These are phyloP conservation scores for Ophiobolus disseminans DNA, from an alignment of 2,329 filamentous ascomycete species.

Conservation along the genomic window DNA sequence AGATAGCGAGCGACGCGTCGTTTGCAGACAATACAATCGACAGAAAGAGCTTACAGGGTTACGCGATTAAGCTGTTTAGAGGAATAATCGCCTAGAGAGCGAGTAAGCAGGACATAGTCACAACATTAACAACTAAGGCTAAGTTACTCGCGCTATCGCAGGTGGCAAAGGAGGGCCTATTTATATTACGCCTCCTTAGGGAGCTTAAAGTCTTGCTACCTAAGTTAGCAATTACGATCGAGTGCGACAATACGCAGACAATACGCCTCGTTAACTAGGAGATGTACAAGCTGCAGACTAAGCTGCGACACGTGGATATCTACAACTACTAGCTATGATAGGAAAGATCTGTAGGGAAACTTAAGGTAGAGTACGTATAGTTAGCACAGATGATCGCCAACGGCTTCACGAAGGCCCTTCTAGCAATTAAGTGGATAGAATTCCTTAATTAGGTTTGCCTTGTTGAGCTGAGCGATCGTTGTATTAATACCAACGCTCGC, in stretches of 20 bases:
- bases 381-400: constrained; percentile 2
- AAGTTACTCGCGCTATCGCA: constrained; percentile 9
- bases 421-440: background rate
- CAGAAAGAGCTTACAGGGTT: constrained; percentile 3
- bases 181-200: background rate
- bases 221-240: background rate
- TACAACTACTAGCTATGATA: constrained; percentile 7
- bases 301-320: constrained; percentile 7
- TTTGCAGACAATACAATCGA: constrained; percentile 4
- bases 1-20: constrained; percentile 5
- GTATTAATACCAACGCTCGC: background rate
- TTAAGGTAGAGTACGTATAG: constrained; percentile 2
- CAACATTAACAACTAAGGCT: constrained; percentile 10
- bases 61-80: too few species aligned
- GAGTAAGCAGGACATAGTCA: constrained; percentile 1
- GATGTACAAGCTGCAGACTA: background rate
- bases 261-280: constrained; percentile 2
- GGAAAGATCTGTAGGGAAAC: background rate
- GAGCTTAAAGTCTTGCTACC: background rate
- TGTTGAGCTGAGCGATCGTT: background rate
- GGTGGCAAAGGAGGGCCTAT: too few species aligned
- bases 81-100: constrained; percentile 1
- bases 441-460: background rate
- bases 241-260: constrained; percentile 11
- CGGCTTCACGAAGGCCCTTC: constrained; percentile 5